phyloP scores from a whole-genome alignment of 768 basidiomycete species.

The Podaxis sp. region DNA sequence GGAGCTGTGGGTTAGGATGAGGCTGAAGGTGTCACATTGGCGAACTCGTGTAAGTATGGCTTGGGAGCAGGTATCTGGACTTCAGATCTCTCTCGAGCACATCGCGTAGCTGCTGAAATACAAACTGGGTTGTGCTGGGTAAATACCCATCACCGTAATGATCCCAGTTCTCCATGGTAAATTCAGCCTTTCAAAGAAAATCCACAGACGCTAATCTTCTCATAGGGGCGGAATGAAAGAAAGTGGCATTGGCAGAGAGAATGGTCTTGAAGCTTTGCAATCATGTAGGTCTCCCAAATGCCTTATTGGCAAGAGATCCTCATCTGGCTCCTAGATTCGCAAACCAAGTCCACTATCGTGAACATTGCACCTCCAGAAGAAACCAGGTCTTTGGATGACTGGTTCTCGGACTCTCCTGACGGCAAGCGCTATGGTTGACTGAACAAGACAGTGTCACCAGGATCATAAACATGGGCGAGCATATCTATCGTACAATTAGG shows the following conservation, averaged over 20 bases:
- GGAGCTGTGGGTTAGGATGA: constrained; percentile 40
- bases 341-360: constrained; percentile 78
- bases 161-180: constrained; percentile 85
- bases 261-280: constrained; percentile 77
- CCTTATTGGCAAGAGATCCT: background rate
- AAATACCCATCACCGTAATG: constrained; percentile 86
- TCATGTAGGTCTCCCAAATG: constrained; percentile 49
- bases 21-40: constrained; percentile 58
- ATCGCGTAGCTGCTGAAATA: constrained; percentile 65
- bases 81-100: constrained; percentile 65
- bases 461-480: constrained; percentile 8
- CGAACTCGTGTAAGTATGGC: constrained; percentile 77
- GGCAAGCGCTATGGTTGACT: constrained; percentile 61
- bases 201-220: background rate
- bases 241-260: constrained; percentile 84
- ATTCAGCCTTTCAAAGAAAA: constrained; percentile 12
- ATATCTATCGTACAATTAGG: constrained; percentile 12
- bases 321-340: constrained; percentile 51
- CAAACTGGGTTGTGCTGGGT: constrained; percentile 83
- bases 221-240: constrained; percentile 86
- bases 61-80: constrained; percentile 84
- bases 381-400: constrained; percentile 61
- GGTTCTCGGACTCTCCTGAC: constrained; percentile 62
- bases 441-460: background rate
- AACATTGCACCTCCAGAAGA: constrained; percentile 65